A percentile compares a stretch with the other conserved stretches of the same genome.
These are phyloP conservation scores for Cutaneotrichosporon mucoides DNA, from an alignment of 1,284 basidiomycete species.

Conservation along the genomic window DNA sequence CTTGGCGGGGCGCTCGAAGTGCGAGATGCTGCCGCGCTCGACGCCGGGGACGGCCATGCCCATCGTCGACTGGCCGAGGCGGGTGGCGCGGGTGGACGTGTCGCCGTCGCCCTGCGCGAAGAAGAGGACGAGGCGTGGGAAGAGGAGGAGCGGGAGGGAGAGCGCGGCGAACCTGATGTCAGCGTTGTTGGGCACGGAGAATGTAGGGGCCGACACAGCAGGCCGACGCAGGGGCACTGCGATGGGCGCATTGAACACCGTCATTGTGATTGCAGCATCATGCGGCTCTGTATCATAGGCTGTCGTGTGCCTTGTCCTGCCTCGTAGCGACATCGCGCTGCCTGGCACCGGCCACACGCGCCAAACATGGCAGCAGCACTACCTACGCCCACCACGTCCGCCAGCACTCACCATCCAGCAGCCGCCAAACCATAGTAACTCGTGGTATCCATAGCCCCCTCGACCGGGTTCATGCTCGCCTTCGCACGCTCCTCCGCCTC, in stretches of 20 bases:
- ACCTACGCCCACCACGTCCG: too few relatives aligned
- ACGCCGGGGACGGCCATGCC: constrained; percentile 7
- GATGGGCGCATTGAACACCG: too few relatives aligned
- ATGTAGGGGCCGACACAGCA: not conserved
- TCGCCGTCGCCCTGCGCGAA: constrained; percentile 33
- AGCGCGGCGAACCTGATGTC: constrained; percentile 36
- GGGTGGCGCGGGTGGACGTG: not conserved
- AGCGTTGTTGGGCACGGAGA: not conserved
- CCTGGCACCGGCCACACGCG: too few relatives aligned
- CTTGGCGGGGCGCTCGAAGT: constrained; percentile 31
- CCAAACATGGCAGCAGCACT: too few relatives aligned
- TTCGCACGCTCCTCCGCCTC: constrained; percentile 40
- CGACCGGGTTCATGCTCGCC: constrained; percentile 35
- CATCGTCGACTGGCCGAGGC: constrained; percentile 9
- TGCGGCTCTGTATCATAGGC: too few relatives aligned
- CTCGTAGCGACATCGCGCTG: too few relatives aligned
- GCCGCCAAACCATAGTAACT: constrained; percentile 33
- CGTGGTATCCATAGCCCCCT: constrained; percentile 36
- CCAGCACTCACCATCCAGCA: constrained; percentile 41
- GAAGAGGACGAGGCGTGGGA: constrained; percentile 48
- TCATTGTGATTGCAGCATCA: too few relatives aligned
- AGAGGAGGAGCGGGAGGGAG: constrained; percentile 41
- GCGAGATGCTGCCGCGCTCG: constrained; percentile 19
- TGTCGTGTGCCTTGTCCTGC: too few relatives aligned
- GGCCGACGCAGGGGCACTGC: too few relatives aligned